Evolutionary conservation across 2,329 filamentous ascomycete genomes (phyloP).

Genomic region (Cordyceps javanica): DNA sequence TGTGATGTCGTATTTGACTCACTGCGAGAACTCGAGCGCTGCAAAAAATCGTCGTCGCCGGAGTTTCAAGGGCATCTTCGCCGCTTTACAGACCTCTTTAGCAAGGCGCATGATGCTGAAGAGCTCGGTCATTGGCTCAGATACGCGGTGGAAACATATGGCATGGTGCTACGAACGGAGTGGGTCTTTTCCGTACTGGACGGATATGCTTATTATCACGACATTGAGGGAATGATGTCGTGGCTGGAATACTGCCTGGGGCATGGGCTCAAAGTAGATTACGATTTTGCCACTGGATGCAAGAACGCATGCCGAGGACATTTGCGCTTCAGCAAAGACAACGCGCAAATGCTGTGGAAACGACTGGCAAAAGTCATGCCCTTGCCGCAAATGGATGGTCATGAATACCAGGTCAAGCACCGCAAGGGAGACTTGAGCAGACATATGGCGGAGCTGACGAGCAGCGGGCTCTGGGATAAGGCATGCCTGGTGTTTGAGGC

Average conservation of each 20-base stretch:
- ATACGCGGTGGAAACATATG: constrained; percentile 20
- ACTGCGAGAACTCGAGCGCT: neutral
- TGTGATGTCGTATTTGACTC: neutral
- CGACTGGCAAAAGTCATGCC: neutral
- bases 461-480: neutral
- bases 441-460: neutral
- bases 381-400: neutral
- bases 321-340: constrained; percentile 2
- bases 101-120: constrained; percentile 19
- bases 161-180: constrained; percentile 22
- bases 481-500: constrained; percentile 1
- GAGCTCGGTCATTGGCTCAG: constrained; percentile 26
- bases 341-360: neutral
- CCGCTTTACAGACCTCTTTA: constrained; percentile 16
- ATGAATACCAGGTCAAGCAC: neutral
- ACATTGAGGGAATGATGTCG: constrained; percentile 21
- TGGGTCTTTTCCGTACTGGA: constrained; percentile 27
- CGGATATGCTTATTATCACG: constrained; percentile 23
- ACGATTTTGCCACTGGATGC: constrained; percentile 24
- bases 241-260: constrained; percentile 29
- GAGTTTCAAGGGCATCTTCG: neutral
- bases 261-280: constrained; percentile 23
- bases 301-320: constrained; percentile 3
- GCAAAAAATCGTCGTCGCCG: neutral
- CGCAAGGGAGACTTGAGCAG: neutral